Base-by-base conservation (phyloP, 805 yeast species). In the Hanseniaspora lachancei region DNA sequence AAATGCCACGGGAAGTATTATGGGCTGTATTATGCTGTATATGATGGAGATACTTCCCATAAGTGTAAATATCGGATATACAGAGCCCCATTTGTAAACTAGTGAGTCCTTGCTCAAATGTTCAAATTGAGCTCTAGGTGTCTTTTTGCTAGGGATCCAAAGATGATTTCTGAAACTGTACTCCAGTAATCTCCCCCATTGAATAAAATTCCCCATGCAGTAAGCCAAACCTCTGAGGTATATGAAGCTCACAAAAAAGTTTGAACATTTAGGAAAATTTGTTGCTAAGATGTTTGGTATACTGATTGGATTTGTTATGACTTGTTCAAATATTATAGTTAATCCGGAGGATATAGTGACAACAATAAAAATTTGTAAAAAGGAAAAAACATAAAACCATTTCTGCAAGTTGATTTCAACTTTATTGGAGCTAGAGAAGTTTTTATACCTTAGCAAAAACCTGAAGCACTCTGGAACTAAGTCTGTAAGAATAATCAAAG, bases 271-370 rank as follows among this genome's bases (percentile, higher is more conserved):
- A 0, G 96, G 96, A 38, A 89, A 72, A 61, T 88, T 86, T 15
- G 77, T 75, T 0, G 95, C 95, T 24, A 88, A 72, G 54, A 86
- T 67, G 6, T 79, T 72, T 0, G 93, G 88, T 13, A 86, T 77
- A 0, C 86, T 78, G 0, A 81, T 78, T 0, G 96, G 96, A 60
- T 78, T 82, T 58, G 77, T 79, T 7, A 86, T 67, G 5, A 84
- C 68, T 56, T 78, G 80, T 59, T 80, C 80, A 46, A 84, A 66
- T 0, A 86, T 73, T 8, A 78, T 80, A 1, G 84, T 77, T 3
- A 86, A 67, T 29, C 95, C 89, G 0, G 93, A 82, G 62, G 95
- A 86, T 39, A 89, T 77, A 0, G 95, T 84, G 2, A 89, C 88
- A 27, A 89, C 91, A 47, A 89, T 67, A 61, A 89, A 89, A 43